Percentiles rank a stretch among this genome's conserved stretches.
Evolutionary conservation across 2,329 filamentous ascomycete species (phyloP).

Genomic region (Fusarium verticillioides): DNA sequence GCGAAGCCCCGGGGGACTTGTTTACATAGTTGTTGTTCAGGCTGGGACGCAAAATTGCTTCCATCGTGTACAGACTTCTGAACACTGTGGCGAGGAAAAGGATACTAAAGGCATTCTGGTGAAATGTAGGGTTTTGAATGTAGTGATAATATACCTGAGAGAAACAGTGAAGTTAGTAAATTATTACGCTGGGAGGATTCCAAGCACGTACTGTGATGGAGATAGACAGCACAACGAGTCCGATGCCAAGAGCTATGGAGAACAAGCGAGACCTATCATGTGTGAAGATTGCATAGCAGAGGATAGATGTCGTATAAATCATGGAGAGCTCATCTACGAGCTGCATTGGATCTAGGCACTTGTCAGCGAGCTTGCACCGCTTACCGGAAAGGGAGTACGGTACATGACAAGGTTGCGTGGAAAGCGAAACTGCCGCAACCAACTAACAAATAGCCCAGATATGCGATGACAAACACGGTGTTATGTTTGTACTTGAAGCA

Average conservation of each 20-base stretch:
- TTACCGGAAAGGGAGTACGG: accelerated
- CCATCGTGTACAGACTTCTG: background rate
- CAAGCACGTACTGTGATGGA: background rate
- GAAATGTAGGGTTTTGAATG: background rate
- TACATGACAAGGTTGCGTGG: background rate
- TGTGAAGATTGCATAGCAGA: background rate
- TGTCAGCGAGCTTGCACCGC: accelerated
- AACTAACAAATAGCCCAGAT: background rate
- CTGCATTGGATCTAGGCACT: background rate
- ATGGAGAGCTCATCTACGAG: background rate
- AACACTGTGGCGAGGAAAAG: background rate
- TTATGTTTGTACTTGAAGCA: background rate
- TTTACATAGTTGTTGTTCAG: accelerated
- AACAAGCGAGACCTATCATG: background rate
- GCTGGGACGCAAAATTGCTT: background rate
- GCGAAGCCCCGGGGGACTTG: accelerated
- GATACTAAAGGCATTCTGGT: background rate
- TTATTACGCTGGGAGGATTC: accelerated
- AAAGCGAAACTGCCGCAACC: background rate
- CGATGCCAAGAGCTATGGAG: accelerated
- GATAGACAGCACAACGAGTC: background rate
- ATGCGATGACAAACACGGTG: background rate
- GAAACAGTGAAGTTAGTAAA: accelerated
- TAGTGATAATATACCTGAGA: background rate
- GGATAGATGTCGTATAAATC: background rate